Evolutionary conservation across 371 early-diverging fungal genomes (phyloP).

Genomic region (Apophysomyces variabilis): DNA sequence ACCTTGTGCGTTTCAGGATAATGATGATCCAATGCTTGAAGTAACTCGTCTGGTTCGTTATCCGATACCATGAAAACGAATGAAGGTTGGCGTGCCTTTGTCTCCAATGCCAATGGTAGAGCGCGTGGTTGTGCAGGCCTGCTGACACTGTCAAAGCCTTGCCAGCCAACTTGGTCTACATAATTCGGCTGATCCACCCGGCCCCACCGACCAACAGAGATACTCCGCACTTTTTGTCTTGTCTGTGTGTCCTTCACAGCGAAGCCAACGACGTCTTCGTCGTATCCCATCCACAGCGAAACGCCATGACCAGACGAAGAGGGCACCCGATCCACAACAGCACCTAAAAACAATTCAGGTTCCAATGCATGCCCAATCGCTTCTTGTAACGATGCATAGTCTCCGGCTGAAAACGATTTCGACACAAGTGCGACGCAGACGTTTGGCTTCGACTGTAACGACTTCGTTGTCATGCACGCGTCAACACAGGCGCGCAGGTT

Average conservation of each 20-base stretch:
- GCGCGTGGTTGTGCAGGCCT: slow-evolving; percentile 30
- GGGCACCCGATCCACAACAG: slow-evolving; percentile 62
- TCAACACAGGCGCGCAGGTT: slow-evolving; percentile 37
- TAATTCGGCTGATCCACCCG: slow-evolving; percentile 47
- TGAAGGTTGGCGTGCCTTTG: slow-evolving; percentile 22
- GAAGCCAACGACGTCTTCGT: slow-evolving; percentile 35
- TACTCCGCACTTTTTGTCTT: slow-evolving; percentile 52
- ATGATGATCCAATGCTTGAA: slow-evolving; percentile 57
- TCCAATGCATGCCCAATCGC: slow-evolving; percentile 19
- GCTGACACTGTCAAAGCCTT: slow-evolving; percentile 47
- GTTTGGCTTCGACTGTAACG: slow-evolving; percentile 22
- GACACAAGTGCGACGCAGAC: slow-evolving; percentile 48
- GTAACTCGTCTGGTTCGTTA: slow-evolving; percentile 66
- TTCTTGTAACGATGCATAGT: slow-evolving; percentile 23
- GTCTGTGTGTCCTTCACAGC: slow-evolving; percentile 34
- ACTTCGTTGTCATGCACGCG: slow-evolving; percentile 9
- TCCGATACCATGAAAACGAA: slow-evolving; percentile 64
- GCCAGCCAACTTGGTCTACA: slow-evolving; percentile 53
- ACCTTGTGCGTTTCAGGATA: slow-evolving; percentile 56
- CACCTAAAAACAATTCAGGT: slow-evolving; percentile 37
- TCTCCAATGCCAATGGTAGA: slow-evolving; percentile 18
- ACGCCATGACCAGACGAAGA: slow-evolving; percentile 47
- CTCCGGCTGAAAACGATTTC: slow-evolving; percentile 36
- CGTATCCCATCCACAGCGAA: slow-evolving; percentile 39
- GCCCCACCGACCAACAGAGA: slow-evolving; percentile 66